Base-by-base conservation (phyloP, 805 yeast genomes). In the Starmerella floricola region DNA sequence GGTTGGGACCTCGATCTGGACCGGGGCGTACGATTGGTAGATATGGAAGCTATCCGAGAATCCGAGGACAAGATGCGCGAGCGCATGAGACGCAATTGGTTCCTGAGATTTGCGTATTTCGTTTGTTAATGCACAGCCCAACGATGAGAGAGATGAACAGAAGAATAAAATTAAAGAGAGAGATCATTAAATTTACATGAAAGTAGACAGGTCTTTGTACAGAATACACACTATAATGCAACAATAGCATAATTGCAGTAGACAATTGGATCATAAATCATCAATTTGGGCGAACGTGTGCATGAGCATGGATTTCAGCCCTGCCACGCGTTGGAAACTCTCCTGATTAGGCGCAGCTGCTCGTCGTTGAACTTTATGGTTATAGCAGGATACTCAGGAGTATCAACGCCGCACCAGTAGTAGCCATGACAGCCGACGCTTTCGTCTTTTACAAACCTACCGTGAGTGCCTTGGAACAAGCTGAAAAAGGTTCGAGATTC, bases 21-120 rank as follows among this genome's bases (percentile, higher is more conserved):
- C 31, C 39, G 44, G 1, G 55, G 53, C 6, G 49, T 45, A 2
- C 45, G 50, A 4, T 18, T 46, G 1, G 31, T 38, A 6, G 47
- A 44, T 21, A 39, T 36, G 26, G 54, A 46, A 13, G 38, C 35
- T 19, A 8, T 44, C 17, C n/a, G 33, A 11, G 33, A 28, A 54
- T 58, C 72, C 41, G 71, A 71, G n/a, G 76, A 69, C 50, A 79
- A 71, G 52, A 64, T 64, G 48, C 66, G 62, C 8, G 53, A 48
- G 19, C 34, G 68, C 36, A 62, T 63, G 8, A 43, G 62, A 19
- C 69, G 62, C 53, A 44, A 44, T 31, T 19, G 10, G 20, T 19
- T 44, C 21, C 37, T 31, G 5, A 30, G 47, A 3, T 15, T 44
- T 21, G 34, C 36, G 10, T 16, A 41, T 19, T 28, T n/a, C 37